phyloP scores from a whole-genome alignment of 768 basidiomycete genomes.

The Russula brevipes region DNA sequence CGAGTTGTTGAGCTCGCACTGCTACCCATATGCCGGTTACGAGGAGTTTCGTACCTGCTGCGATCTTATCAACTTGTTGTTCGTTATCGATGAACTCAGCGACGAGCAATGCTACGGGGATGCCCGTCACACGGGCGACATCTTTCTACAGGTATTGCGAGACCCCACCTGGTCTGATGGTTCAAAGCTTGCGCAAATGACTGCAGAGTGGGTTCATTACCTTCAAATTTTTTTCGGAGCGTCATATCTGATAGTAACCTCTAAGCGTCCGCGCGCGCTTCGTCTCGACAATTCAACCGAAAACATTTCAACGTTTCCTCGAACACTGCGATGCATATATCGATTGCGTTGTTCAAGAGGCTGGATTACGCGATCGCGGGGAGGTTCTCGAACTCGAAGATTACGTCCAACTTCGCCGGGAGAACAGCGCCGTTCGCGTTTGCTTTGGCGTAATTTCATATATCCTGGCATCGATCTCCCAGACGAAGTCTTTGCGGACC shows the following conservation, averaged over 20 bases:
- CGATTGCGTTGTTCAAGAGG: slow-evolving; percentile 53
- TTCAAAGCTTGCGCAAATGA: slow-evolving; percentile 53
- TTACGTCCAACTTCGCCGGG: slow-evolving; percentile 56
- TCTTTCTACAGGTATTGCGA: slow-evolving; percentile 49
- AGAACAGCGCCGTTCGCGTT: slow-evolving; percentile 62
- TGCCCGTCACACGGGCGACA: slow-evolving; percentile 48
- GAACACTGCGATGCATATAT: slow-evolving; percentile 53
- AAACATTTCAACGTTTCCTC: slow-evolving; percentile 45
- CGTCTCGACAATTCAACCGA: slow-evolving; percentile 40
- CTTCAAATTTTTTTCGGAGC: slow-evolving; percentile 1
- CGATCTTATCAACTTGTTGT: slow-evolving; percentile 61
- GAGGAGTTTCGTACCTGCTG: slow-evolving; percentile 56
- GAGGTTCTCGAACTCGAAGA: slow-evolving; percentile 50
- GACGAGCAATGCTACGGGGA: slow-evolving; percentile 58
- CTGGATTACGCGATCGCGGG: slow-evolving; percentile 52
- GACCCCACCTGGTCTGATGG: slow-evolving; percentile 49
- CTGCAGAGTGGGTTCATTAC: slow-evolving; percentile 47
- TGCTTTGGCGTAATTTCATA: slow-evolving; percentile 63
- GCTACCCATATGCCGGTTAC: slow-evolving; percentile 53
- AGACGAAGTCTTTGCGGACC: slow-evolving; percentile 54
- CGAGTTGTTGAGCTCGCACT: slow-evolving; percentile 57
- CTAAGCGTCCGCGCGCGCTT: slow-evolving; percentile 52
- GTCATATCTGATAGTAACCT: background rate
- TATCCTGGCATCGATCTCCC: slow-evolving; percentile 55
- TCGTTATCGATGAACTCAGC: slow-evolving; percentile 64